Percentiles rank a stretch among this genome's conserved stretches.
Evolutionary conservation across 1,139 yeast species (phyloP).

Genomic region (Scheffersomyces parashehatae): DNA sequence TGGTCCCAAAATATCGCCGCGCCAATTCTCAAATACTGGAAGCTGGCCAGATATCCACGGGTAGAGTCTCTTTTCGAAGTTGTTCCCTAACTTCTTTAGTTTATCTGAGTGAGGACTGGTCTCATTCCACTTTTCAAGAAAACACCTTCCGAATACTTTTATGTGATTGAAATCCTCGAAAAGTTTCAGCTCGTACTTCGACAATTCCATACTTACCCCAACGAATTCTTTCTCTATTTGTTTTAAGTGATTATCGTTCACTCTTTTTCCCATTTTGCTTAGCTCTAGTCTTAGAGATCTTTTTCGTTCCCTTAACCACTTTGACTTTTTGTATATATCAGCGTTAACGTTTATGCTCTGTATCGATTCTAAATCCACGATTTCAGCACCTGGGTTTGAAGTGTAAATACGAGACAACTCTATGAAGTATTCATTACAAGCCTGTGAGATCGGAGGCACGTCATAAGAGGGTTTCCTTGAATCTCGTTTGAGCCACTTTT

Average conservation of each 20-base stretch:
- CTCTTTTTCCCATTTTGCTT: slow-evolving; percentile 12
- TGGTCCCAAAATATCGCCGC: slow-evolving; percentile 8
- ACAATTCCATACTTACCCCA: slow-evolving; percentile 12
- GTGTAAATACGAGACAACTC: slow-evolving; percentile 9
- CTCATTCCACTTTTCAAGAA: slow-evolving; percentile 8
- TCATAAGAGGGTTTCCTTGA: not conserved
- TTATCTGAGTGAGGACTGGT: not conserved
- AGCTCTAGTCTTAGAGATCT: slow-evolving; percentile 11
- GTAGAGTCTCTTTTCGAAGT: slow-evolving; percentile 8
- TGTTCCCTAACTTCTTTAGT: slow-evolving; percentile 1
- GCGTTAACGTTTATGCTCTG: slow-evolving; percentile 18
- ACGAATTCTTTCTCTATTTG: slow-evolving; percentile 12
- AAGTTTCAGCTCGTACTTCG: slow-evolving; percentile 22
- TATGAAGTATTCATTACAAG: slow-evolving; percentile 14
- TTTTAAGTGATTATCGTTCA: slow-evolving; percentile 12
- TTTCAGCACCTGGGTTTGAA: slow-evolving; percentile 8
- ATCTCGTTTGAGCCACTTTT: not conserved
- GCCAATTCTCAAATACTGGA: slow-evolving; percentile 21
- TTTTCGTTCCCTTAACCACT: slow-evolving; percentile 25
- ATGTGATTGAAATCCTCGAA: slow-evolving; percentile 25
- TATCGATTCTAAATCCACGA: slow-evolving; percentile 19
- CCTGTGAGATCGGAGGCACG: not conserved
- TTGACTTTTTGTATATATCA: slow-evolving; percentile 24
- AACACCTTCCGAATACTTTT: slow-evolving; percentile 35
- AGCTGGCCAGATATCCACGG: slow-evolving; percentile 17